Percentiles rank a stretch among this genome's conserved stretches.
Conservation (phyloP, 805 yeast species). For the Schwanniomyces yamadae region DNA sequence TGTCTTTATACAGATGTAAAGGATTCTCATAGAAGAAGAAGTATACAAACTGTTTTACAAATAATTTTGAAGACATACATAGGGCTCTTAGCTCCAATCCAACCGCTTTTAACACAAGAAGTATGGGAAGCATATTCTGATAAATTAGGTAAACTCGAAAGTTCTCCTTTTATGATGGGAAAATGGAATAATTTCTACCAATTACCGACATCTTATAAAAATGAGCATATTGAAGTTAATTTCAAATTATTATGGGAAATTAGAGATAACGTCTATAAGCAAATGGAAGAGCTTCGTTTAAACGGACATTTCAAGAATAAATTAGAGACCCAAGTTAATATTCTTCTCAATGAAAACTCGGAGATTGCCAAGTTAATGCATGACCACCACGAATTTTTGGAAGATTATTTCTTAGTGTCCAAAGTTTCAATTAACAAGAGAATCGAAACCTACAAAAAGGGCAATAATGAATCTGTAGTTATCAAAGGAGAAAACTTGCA, state of each 20-base stretch:
- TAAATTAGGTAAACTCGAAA: conserved; percentile 15
- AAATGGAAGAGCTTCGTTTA: conserved; percentile 57
- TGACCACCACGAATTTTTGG: conserved; percentile 23
- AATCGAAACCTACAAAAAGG: neutral
- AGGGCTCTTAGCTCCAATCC: conserved; percentile 73
- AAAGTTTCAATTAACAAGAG: conserved; percentile 40
- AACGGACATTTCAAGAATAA: conserved; percentile 55
- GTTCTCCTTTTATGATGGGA: conserved; percentile 50
- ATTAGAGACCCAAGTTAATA: conserved; percentile 52
- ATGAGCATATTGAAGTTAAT: conserved; percentile 38
- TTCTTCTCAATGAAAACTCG: conserved; percentile 20
- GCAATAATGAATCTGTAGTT: conserved; percentile 17
- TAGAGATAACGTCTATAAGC: conserved; percentile 47
- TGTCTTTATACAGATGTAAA: conserved; percentile 68
- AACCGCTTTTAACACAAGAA: conserved; percentile 85
- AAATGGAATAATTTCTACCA: conserved; percentile 34
- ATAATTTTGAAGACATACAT: conserved; percentile 60
- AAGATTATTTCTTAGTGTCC: conserved; percentile 64
- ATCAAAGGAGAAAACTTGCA: conserved; percentile 22
- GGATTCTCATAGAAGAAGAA: conserved; percentile 49
- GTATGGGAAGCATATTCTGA: conserved; percentile 66
- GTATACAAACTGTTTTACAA: conserved; percentile 65
- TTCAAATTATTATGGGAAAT: conserved; percentile 48
- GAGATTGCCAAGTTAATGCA: conserved; percentile 11
- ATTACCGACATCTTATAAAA: conserved; percentile 33